Evolutionary conservation across 805 yeast species (phyloP).

Genomic region (Tetrapisispora fleetii): DNA sequence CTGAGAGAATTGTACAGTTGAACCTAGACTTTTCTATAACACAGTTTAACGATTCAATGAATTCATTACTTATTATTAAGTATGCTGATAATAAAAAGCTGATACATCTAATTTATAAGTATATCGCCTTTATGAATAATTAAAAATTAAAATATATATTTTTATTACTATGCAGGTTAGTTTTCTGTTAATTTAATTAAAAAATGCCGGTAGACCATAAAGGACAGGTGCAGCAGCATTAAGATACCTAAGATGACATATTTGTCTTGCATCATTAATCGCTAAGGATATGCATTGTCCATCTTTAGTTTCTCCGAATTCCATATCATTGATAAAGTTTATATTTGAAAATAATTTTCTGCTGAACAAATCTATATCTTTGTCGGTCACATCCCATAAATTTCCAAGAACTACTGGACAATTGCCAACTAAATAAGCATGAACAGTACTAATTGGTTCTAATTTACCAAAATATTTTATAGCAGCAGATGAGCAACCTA

Average conservation of each 20-base stretch:
- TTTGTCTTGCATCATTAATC: slow-evolving; percentile 49
- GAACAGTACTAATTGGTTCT: slow-evolving; percentile 68
- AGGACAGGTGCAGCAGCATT: slow-evolving; percentile 92
- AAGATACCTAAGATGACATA: slow-evolving; percentile 59
- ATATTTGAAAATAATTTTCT: slow-evolving; percentile 49
- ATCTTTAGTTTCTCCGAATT: slow-evolving; percentile 4
- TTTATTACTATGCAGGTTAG: background rate
- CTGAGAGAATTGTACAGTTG: background rate
- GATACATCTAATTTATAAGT: background rate
- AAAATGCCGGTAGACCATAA: slow-evolving; percentile 63
- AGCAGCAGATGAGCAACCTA: slow-evolving; percentile 89
- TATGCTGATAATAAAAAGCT: background rate
- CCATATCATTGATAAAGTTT: slow-evolving; percentile 40
- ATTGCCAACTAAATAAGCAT: slow-evolving; percentile 69
- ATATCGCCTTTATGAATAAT: background rate
- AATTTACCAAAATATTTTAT: slow-evolving; percentile 47
- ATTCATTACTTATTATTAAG: background rate
- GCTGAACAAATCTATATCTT: slow-evolving; percentile 80
- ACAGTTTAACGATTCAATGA: background rate
- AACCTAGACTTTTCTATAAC: background rate
- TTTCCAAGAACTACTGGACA: slow-evolving; percentile 77
- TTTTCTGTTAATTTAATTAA: background rate
- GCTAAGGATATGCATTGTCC: slow-evolving; percentile 41
- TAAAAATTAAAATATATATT: background rate
- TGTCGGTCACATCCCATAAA: slow-evolving; percentile 96